phyloP scores from a whole-genome alignment of 1,139 yeast genomes.

The Spencermartinsiella ligniputridi region DNA sequence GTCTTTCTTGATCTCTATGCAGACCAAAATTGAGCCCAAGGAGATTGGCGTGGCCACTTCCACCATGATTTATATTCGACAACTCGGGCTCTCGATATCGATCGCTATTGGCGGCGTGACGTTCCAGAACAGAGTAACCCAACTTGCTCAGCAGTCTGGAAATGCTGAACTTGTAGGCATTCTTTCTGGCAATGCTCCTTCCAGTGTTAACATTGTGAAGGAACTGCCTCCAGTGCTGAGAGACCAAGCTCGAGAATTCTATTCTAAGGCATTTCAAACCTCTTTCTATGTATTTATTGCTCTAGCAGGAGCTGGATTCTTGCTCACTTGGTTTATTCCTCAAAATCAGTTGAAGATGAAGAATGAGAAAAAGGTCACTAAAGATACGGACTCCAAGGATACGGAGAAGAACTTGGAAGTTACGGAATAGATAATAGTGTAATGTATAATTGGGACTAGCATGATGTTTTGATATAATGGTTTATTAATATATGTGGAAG shows the following conservation, averaged over 20 bases:
- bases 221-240: slow-evolving; percentile 13
- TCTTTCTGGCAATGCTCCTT: slow-evolving; percentile 21
- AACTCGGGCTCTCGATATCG: slow-evolving; percentile 25
- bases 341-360: slow-evolving; percentile 20
- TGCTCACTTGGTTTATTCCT: slow-evolving; percentile 20
- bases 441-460: no score
- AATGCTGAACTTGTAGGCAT: slow-evolving; percentile 9
- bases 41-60: slow-evolving; percentile 27
- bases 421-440: no score
- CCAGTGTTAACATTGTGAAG: slow-evolving; percentile 20
- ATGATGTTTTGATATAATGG: no score
- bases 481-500: no score
- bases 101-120: slow-evolving; percentile 28
- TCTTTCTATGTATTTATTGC: slow-evolving; percentile 23
- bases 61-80: slow-evolving; percentile 22
- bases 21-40: slow-evolving; percentile 20
- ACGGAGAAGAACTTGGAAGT: no score
- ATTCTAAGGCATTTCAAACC: slow-evolving; percentile 19
- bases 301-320: slow-evolving; percentile 20
- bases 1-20: slow-evolving; percentile 24
- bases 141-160: slow-evolving; percentile 14
- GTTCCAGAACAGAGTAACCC: slow-evolving; percentile 22
- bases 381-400: no score
- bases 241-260: slow-evolving; percentile 15
- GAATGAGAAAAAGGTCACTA: background rate